These are phyloP conservation scores for Rhodotorula glutinis DNA, from an alignment of 1,284 basidiomycete genomes.

Conservation along the genomic window DNA sequence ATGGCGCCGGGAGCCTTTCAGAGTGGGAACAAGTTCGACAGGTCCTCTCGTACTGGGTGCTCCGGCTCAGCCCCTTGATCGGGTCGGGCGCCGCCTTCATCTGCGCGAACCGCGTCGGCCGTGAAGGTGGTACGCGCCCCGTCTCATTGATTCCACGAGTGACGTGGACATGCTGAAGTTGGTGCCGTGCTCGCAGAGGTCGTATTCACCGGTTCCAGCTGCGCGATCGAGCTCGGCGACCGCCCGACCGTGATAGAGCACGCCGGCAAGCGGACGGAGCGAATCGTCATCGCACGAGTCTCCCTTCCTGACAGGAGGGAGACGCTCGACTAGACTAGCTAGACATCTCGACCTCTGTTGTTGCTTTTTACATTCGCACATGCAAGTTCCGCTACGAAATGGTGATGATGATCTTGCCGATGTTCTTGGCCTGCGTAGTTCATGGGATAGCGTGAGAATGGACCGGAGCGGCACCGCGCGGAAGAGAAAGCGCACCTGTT, in stretches of 20 bases:
- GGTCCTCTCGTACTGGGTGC: conserved; percentile 37
- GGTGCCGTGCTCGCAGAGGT: conserved; percentile 39
- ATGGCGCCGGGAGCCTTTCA: neutral
- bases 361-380: neutral
- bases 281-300: conserved; percentile 6
- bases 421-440: conserved; percentile 59
- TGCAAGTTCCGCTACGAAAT: conserved; percentile 13
- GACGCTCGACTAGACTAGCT: neutral
- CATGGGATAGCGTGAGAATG: neutral
- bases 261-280: conserved; percentile 32
- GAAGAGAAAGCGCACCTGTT: conserved; percentile 48
- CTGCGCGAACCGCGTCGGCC: conserved; percentile 51
- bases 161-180: neutral
- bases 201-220: conserved; percentile 52
- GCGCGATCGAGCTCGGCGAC: conserved; percentile 47
- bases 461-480: too few species aligned
- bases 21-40: conserved; percentile 26
- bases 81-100: conserved; percentile 51
- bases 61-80: conserved; percentile 34
- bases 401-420: conserved; percentile 32
- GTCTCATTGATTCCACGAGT: neutral
- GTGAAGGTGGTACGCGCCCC: conserved; percentile 49
- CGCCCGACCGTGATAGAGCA: conserved; percentile 24
- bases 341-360: neutral
- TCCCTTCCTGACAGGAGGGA: neutral